phyloP scores from a whole-genome alignment of 345 rosid species.

The Lepidium aucheri region DNA sequence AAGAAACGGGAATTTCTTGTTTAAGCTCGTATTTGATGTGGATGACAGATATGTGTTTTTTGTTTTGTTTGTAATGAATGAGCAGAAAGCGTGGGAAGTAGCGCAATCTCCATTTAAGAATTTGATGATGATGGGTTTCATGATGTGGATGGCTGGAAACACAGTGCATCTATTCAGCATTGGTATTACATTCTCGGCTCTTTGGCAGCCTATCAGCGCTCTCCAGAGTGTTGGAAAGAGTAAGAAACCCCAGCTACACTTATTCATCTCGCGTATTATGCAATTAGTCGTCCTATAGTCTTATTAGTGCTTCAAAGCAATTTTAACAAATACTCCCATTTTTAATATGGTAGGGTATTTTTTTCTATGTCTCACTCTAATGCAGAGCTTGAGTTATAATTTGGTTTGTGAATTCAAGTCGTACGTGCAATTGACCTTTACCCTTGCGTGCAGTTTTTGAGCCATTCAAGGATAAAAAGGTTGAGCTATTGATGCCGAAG shows the following conservation, averaged over 20 bases:
- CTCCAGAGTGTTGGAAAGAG: conserved; percentile 97
- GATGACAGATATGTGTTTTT: background rate
- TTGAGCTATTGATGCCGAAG: conserved; percentile 87
- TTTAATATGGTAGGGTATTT: background rate
- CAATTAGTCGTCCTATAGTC: background rate
- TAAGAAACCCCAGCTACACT: conserved; percentile 27
- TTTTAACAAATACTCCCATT: background rate
- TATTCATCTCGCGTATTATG: background rate
- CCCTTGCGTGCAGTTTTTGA: conserved; percentile 69
- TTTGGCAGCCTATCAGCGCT: conserved; percentile 97
- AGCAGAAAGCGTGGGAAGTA: conserved; percentile 99
- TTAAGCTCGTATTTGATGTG: background rate
- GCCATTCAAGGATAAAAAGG: conserved; percentile 90
- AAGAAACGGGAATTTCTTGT: background rate
- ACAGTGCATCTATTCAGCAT: conserved; percentile 98
- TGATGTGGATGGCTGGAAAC: conserved; percentile 99
- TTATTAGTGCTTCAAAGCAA: background rate
- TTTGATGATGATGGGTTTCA: conserved; percentile 99
- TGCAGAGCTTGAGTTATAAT: background rate
- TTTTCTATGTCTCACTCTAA: background rate
- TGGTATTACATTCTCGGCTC: conserved; percentile 97
- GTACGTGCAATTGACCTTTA: background rate
- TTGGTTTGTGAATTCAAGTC: background rate
- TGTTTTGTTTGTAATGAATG: conserved; percentile 8
- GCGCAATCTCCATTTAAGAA: conserved; percentile 98